Evolutionary conservation across 176 grass and related monocot genomes (phyloP).

Genomic region (Musa schizocarpa): DNA sequence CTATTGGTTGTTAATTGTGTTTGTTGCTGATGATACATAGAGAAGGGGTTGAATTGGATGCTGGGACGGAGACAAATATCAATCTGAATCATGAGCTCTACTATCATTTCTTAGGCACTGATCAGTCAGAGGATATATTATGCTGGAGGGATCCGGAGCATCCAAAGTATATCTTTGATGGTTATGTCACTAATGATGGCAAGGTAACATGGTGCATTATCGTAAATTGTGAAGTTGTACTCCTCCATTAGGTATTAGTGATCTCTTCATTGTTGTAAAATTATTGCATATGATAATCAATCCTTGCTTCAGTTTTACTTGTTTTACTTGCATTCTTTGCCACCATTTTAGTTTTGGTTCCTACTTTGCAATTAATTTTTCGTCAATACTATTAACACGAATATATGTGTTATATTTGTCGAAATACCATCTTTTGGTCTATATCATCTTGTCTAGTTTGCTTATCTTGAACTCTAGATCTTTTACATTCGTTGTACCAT

Average conservation of each 20-base stretch:
- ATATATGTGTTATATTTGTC: too few species aligned
- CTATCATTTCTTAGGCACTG: constrained; percentile 76
- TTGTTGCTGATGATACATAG: constrained; percentile 26
- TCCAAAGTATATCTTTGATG: constrained; percentile 53
- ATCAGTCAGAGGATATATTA: constrained; percentile 86
- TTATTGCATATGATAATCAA: background rate
- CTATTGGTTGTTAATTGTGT: constrained; percentile 1
- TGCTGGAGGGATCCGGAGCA: constrained; percentile 92
- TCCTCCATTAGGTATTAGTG: background rate
- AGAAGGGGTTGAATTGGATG: constrained; percentile 51
- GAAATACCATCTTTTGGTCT: too few species aligned
- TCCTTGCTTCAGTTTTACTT: background rate
- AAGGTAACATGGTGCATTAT: constrained; percentile 32
- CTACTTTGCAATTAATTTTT: too few species aligned
- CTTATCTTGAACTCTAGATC: too few species aligned
- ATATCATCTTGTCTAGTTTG: too few species aligned
- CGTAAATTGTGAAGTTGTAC: background rate
- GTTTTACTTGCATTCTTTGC: too few species aligned
- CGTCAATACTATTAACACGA: too few species aligned
- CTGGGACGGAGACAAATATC: constrained; percentile 84
- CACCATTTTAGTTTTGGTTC: too few species aligned
- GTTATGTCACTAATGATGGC: constrained; percentile 73
- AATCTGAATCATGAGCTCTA: constrained; percentile 89
- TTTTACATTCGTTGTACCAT: too few species aligned
- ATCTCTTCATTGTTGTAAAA: background rate